These are phyloP conservation scores for Funneliformis mosseae DNA, from an alignment of 192 early-diverging fungal species.

Conservation along the genomic window DNA sequence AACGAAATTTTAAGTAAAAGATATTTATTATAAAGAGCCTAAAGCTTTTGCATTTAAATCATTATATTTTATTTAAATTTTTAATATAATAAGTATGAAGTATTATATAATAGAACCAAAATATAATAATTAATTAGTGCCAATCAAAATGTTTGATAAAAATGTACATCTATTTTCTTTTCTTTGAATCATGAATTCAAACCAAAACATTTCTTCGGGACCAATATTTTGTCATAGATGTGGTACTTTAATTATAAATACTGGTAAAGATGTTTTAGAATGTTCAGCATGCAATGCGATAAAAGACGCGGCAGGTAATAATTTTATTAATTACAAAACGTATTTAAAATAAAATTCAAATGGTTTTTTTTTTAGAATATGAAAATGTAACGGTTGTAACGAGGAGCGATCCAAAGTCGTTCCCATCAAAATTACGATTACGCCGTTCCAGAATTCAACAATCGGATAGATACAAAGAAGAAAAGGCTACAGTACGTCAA, in stretches of 20 bases:
- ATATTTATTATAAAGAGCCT: too few species aligned
- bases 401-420: slow-evolving; percentile 70
- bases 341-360: too few species aligned
- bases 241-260: neutral
- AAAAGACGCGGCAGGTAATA: neutral
- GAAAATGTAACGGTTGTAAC: slow-evolving; percentile 84
- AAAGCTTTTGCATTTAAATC: too few species aligned
- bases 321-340: too few species aligned
- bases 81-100: too few species aligned
- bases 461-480: slow-evolving; percentile 38
- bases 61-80: too few species aligned
- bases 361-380: slow-evolving; percentile 56
- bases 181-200: neutral
- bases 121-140: too few species aligned
- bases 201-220: neutral
- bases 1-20: too few species aligned
- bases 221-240: neutral
- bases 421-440: slow-evolving; percentile 74
- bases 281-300: neutral
- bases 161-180: too few species aligned
- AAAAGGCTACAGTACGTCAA: slow-evolving; percentile 52
- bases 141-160: too few species aligned
- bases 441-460: slow-evolving; percentile 53
- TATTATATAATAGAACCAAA: too few species aligned
- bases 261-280: neutral